phyloP scores from a whole-genome alignment of 148 eudicot species.

The Polygonum aviculare region DNA sequence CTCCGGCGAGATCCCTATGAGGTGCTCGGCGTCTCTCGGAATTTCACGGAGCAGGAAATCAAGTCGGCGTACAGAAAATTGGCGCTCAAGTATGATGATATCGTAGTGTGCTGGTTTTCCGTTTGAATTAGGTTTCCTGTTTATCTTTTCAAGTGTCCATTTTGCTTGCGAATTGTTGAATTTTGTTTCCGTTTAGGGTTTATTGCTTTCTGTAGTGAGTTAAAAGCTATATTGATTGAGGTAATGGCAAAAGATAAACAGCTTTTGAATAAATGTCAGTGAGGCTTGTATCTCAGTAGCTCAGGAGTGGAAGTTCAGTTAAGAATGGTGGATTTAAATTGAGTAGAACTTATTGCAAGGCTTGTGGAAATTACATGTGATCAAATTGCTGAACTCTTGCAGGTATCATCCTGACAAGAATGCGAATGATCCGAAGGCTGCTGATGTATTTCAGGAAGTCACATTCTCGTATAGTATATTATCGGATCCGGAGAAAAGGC shows the following conservation, averaged over 20 bases:
- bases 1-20: conserved; percentile 75
- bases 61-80: conserved; percentile 74
- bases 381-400: conserved; percentile 6
- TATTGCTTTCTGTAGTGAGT: not conserved
- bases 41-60: conserved; percentile 78
- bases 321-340: not conserved
- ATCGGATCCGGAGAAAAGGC: conserved; percentile 90
- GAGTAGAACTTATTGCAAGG: not conserved
- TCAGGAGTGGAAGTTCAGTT: not conserved
- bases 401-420: conserved; percentile 99
- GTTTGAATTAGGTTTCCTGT: not conserved
- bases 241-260: not conserved
- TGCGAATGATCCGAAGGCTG: conserved; percentile 88
- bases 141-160: not conserved
- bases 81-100: conserved; percentile 69
- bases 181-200: not conserved
- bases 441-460: conserved; percentile 83
- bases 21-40: conserved; percentile 61
- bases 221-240: not conserved
- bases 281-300: not conserved
- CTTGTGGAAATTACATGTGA: not conserved
- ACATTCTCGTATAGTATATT: conserved; percentile 86
- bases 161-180: not conserved
- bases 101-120: not conserved
- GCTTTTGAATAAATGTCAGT: not conserved